Evolutionary conservation across 306 rosid genomes (phyloP).

Genomic region (Neltuma alba): DNA sequence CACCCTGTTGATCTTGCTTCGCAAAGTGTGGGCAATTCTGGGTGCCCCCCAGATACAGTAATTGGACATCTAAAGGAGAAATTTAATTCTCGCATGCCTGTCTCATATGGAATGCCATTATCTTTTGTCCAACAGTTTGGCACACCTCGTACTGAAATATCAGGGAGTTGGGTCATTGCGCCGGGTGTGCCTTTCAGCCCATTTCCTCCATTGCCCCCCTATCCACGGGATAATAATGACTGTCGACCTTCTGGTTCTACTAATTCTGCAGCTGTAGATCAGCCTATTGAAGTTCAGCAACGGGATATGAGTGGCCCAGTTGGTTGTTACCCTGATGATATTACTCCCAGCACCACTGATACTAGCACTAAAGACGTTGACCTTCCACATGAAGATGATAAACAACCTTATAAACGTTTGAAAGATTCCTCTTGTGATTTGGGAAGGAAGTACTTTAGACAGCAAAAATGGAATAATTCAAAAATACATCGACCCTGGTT

Average conservation of each 20-base stretch:
- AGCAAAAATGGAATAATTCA: conserved; percentile 82
- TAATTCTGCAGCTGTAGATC: conserved; percentile 35
- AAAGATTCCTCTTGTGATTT: conserved; percentile 64
- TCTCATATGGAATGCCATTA: conserved; percentile 85
- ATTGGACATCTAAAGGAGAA: conserved; percentile 77
- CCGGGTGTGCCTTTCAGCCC: conserved; percentile 92
- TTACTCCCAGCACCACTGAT: conserved; percentile 57
- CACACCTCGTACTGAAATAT: conserved; percentile 55
- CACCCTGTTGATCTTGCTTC: conserved; percentile 39
- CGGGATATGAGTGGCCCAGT: conserved; percentile 41
- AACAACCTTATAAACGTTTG: conserved; percentile 46
- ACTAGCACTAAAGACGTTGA: conserved; percentile 45
- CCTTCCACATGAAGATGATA: conserved; percentile 38
- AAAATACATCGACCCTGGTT: conserved; percentile 64
- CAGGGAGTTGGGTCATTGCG: conserved; percentile 71
- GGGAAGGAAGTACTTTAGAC: conserved; percentile 74
- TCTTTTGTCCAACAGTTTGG: conserved; percentile 68
- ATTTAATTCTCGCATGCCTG: conserved; percentile 70
- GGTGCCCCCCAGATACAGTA: conserved; percentile 43
- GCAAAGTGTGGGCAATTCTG: conserved; percentile 40
- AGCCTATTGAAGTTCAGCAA: conserved; percentile 47
- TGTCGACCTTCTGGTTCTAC: conserved; percentile 42
- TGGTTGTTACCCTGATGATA: conserved; percentile 52
- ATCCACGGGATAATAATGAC: conserved; percentile 56
- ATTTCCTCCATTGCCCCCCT: conserved; percentile 88